phyloP scores from a whole-genome alignment of 1,139 yeast species.

The Blastobotrys arbuscula region DNA sequence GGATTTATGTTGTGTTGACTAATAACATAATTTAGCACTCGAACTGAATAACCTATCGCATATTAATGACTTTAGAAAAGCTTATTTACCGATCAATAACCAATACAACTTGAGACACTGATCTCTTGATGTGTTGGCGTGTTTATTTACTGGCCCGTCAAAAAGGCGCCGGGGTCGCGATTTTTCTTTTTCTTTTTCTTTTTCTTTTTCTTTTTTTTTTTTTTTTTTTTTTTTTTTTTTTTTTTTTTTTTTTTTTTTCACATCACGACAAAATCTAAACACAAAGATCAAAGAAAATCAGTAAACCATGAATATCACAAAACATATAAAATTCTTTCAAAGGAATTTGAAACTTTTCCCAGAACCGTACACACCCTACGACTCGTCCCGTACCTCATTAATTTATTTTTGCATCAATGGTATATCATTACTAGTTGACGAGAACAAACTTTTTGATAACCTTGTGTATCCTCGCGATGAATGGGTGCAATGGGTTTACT shows the following conservation, averaged over 20 bases:
- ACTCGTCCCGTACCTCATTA: slow-evolving; percentile 59
- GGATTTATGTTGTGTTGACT: no score
- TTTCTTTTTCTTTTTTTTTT: not conserved
- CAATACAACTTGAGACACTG: no score
- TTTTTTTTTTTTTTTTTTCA: not conserved
- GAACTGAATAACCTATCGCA: no score
- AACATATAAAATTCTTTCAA: slow-evolving; percentile 29
- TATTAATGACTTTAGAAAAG: no score
- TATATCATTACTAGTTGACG: slow-evolving; percentile 42
- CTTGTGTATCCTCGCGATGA: slow-evolving; percentile 28
- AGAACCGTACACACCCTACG: slow-evolving; percentile 35
- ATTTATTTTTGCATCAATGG: slow-evolving; percentile 65
- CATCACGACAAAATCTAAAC: no score
- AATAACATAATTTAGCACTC: no score
- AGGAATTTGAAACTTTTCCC: slow-evolving; percentile 36
- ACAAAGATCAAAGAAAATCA: no score
- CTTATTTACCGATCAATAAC: no score
- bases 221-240: not conserved
- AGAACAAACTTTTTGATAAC: slow-evolving; percentile 6
- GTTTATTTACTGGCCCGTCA: no score
- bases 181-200: no score
- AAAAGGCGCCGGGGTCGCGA: no score
- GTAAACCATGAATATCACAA: slow-evolving; percentile 7
- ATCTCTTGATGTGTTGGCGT: not conserved
- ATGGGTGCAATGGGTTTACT: slow-evolving; percentile 46